Evolutionary conservation across 169 alveolate species (phyloP), one percentile per base, ranked within the genome.

Genomic region (Eimeria necatrix): DNA sequence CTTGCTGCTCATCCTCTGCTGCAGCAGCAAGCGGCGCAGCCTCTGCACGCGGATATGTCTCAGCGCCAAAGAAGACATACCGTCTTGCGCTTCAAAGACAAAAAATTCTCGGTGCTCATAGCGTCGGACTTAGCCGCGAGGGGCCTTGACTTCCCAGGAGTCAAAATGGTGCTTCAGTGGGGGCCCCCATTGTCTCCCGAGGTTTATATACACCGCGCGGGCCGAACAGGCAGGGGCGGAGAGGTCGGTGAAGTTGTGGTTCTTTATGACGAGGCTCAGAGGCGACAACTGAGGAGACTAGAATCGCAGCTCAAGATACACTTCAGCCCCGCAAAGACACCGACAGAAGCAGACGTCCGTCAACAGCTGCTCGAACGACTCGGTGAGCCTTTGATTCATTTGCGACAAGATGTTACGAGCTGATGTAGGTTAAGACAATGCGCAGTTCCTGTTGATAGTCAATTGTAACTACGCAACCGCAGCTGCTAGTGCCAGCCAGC

Each of bases 51-150:
- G 10, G 99, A 98, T 96, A 97, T 98, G 48, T 98, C 97, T 60
- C 98, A 98, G 96, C 96, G 97, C 48, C 98, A 97, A 94, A 96
- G 99, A 95, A 99, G 98, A 81, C 96, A 97, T 18, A 98, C 98
- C 22, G 95, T 98, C 60, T 94, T 96, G 78, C 98, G 98, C 16
- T 92, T 92, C 90, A 92, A 64, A 51, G 97, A 96, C 83, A 98
- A 98, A 16, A 97, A 97, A 94, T 97, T 97, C 85, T 97, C 96
- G 68, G 97, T 98, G 26, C 96, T 98, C 64, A 98, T 98, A 6
- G 99, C 99, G 2, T 98, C 99, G 0, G 99, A 98, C 97, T 99
- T 98, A 4, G 99, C 99, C 18, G 97, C 99, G 12, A 96, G 99
- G 89, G 99, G 99, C n/a, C 93, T 98, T 61, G 99, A 98, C 97